Evolutionary conservation across 2,329 filamentous ascomycete genomes (phyloP).

Genomic region (Xylogone sp.): DNA sequence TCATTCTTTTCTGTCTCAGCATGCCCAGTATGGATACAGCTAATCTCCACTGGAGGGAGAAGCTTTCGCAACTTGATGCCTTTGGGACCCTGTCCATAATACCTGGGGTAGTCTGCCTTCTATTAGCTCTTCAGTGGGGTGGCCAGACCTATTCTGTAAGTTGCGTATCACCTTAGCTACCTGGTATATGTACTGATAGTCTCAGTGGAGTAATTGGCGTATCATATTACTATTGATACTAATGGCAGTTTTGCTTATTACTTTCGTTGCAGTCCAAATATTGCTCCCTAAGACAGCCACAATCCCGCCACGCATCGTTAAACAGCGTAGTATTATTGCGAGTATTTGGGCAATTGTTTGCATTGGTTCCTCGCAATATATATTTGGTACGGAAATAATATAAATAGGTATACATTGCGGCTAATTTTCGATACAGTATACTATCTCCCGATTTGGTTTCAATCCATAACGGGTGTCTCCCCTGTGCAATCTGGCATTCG

Average conservation of each 20-base stretch:
- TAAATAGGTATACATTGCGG: conserved; percentile 19
- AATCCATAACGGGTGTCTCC: conserved; percentile 34
- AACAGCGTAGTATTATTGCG: conserved; percentile 26
- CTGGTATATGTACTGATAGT: too few species aligned
- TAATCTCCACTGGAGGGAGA: neutral
- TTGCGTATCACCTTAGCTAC: conserved; percentile 19
- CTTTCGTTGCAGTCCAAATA: conserved; percentile 24
- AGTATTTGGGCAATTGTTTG: too few species aligned
- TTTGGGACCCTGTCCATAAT: conserved; percentile 21
- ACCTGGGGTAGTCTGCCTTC: conserved; percentile 15
- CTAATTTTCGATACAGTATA: conserved; percentile 33
- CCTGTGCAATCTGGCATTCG: conserved; percentile 38
- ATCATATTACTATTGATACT: too few species aligned
- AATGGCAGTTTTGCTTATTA: conserved; percentile 21
- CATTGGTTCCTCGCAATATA: too few species aligned
- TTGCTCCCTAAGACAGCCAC: conserved; percentile 32
- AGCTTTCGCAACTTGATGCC: conserved; percentile 19
- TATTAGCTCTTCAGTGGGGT: conserved; percentile 20
- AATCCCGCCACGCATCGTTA: conserved; percentile 30
- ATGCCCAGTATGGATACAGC: neutral
- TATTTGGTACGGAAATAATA: neutral
- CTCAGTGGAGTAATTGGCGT: too few species aligned
- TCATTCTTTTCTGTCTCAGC: conserved; percentile 23
- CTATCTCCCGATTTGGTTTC: conserved; percentile 42
- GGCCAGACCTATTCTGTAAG: conserved; percentile 26